A percentile compares a stretch with the other conserved stretches of the same genome.
phyloP scores from a whole-genome alignment of 106 monocot genomes.

The Dioscorea dumetorum region DNA sequence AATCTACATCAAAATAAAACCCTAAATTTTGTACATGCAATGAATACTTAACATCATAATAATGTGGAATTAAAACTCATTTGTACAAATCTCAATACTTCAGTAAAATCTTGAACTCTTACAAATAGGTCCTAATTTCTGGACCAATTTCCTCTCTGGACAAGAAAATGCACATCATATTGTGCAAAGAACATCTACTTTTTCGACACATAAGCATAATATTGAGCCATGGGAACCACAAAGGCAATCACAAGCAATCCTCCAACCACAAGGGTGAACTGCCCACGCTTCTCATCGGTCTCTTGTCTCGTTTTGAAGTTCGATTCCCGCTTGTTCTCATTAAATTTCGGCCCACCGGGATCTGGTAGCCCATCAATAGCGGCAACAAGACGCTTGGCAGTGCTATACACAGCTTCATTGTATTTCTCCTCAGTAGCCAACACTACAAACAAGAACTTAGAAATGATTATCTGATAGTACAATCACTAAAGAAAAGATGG shows the following conservation, averaged over 20 bases:
- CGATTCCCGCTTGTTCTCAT: slow-evolving; percentile 89
- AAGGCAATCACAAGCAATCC: slow-evolving; percentile 88
- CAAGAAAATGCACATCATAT: no score
- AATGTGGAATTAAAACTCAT: no score
- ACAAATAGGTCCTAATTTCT: no score
- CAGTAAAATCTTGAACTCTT: background rate
- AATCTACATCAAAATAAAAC: no score
- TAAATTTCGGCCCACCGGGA: slow-evolving; percentile 68
- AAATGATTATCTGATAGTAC: background rate
- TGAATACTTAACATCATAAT: no score
- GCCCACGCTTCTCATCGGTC: slow-evolving; percentile 91
- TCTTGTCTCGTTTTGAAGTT: slow-evolving; percentile 86
- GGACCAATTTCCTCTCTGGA: no score
- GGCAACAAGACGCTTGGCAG: slow-evolving; percentile 71
- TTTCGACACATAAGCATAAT: slow-evolving; percentile 90
- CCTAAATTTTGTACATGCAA: no score
- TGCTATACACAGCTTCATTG: slow-evolving; percentile 71
- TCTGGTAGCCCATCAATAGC: slow-evolving; percentile 92
- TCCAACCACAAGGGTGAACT: slow-evolving; percentile 89
- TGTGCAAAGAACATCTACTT: slow-evolving; percentile 28
- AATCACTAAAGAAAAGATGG: background rate
- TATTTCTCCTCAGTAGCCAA: slow-evolving; percentile 96
- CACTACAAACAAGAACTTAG: slow-evolving; percentile 37
- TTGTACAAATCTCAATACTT: no score
- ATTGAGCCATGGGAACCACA: slow-evolving; percentile 99